Conservation (phyloP, 495 filamentous ascomycete genomes). For the Bombardia bombarda region DNA sequence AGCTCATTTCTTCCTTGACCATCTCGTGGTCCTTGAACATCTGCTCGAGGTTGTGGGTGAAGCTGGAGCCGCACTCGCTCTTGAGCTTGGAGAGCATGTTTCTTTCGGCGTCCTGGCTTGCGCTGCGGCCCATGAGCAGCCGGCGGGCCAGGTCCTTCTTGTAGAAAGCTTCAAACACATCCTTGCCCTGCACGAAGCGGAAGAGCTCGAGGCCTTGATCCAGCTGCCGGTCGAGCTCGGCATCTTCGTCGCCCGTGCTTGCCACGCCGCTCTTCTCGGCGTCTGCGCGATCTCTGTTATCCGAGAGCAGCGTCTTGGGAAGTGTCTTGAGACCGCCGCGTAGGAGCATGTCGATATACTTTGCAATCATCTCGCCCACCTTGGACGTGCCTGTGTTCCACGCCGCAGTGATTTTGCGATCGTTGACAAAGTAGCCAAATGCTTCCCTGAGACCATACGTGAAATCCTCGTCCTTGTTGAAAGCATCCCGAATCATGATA, state of each 20-base stretch:
- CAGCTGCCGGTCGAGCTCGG: constrained; percentile 79
- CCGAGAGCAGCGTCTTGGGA: constrained; percentile 47
- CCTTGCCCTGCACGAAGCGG: constrained; percentile 93
- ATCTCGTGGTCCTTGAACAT: constrained; percentile 99
- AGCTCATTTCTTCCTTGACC: constrained; percentile 71
- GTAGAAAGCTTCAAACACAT: constrained; percentile 97
- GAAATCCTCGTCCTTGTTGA: constrained; percentile 64
- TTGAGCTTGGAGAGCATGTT: constrained; percentile 89
- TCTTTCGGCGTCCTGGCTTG: constrained; percentile 87
- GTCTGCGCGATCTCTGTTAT: constrained; percentile 39
- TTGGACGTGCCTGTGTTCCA: constrained; percentile 81
- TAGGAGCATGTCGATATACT: constrained; percentile 87
- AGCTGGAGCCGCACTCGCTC: constrained; percentile 84
- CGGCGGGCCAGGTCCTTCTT: constrained; percentile 90
- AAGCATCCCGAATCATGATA: constrained; percentile 60
- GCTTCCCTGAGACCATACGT: constrained; percentile 71
- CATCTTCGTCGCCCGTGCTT: constrained; percentile 71
- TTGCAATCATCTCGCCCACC: constrained; percentile 97
- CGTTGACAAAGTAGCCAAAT: constrained; percentile 87
- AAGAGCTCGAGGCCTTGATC: constrained; percentile 91
- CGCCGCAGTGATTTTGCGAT: constrained; percentile 56
- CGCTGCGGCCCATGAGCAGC: constrained; percentile 82
- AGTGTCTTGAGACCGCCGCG: constrained; percentile 79
- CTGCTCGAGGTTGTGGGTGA: constrained; percentile 93
- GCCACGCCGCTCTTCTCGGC: constrained; percentile 47